phyloP scores from a whole-genome alignment of 768 basidiomycete genomes.

The Psilocybe subaeruginosa region DNA sequence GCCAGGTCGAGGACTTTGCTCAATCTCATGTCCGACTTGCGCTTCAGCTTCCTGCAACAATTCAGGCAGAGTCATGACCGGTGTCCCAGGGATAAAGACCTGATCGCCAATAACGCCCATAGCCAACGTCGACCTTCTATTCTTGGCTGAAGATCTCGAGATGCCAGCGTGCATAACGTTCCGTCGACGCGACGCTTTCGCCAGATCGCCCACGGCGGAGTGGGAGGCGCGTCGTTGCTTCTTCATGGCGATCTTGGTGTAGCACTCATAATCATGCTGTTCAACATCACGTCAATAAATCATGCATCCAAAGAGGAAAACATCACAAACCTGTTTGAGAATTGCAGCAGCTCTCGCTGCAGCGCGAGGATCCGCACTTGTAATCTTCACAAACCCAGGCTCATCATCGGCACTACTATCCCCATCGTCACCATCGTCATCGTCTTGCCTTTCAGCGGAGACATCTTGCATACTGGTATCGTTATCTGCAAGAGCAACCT shows the following conservation, averaged over 20 bases:
- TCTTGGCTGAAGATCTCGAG: conserved; percentile 28
- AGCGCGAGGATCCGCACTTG: conserved; percentile 81
- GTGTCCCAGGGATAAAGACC: conserved; percentile 59
- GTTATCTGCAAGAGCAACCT: neutral
- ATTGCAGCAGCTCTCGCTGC: conserved; percentile 95
- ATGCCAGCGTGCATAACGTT: conserved; percentile 34
- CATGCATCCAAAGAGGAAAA: conserved; percentile 2
- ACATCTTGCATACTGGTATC: conserved; percentile 1
- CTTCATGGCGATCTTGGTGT: conserved; percentile 50
- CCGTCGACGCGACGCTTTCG: conserved; percentile 36
- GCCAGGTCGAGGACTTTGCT: conserved; percentile 6
- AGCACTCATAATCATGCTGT: conserved; percentile 87
- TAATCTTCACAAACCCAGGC: conserved; percentile 77
- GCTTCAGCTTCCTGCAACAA: conserved; percentile 62
- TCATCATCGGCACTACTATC: conserved; percentile 41
- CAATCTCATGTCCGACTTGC: conserved; percentile 37
- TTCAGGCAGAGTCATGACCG: conserved; percentile 54
- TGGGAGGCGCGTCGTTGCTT: conserved; percentile 34
- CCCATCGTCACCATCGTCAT: conserved; percentile 26
- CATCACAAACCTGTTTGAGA: conserved; percentile 72
- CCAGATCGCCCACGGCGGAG: conserved; percentile 33
- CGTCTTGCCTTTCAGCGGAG: neutral
- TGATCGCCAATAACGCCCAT: conserved; percentile 51
- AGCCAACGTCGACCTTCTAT: conserved; percentile 28
- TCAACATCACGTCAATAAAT: conserved; percentile 3